These are phyloP conservation scores for Truncatella angustata DNA, from an alignment of 2,329 filamentous ascomycete species.

Conservation along the genomic window DNA sequence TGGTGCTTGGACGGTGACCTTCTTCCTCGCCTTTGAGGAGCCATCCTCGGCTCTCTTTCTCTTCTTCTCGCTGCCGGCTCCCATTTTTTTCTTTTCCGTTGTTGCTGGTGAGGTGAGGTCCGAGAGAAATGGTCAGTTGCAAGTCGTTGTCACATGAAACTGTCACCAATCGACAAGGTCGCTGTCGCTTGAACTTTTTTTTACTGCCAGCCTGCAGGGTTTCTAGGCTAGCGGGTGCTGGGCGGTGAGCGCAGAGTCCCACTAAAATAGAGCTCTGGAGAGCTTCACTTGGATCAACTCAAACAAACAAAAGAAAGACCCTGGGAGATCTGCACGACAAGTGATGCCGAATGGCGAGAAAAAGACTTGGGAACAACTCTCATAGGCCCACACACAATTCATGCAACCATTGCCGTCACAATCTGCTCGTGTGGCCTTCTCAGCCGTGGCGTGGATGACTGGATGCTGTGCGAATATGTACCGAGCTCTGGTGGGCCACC, in stretches of 20 bases:
- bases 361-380: no score
- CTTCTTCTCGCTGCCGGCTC: conserved; percentile 44
- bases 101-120: not conserved
- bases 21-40: conserved; percentile 46
- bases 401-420: no score
- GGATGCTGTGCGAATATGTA: no score
- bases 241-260: conserved; percentile 8
- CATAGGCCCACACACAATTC: no score
- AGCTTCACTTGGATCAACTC: no score
- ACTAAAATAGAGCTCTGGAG: not conserved
- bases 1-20: conserved; percentile 45
- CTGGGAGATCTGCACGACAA: no score
- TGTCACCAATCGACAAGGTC: not conserved
- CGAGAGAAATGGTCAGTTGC: no score
- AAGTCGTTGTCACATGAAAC: no score
- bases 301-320: no score
- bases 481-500: not conserved
- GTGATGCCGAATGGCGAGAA: no score
- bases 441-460: no score
- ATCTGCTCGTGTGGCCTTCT: no score
- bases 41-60: conserved; percentile 49
- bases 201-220: conserved; percentile 4
- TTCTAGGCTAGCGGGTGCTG: not conserved
- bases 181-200: conserved; percentile 6
- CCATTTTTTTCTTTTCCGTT: conserved; percentile 33